phyloP scores from a whole-genome alignment of 495 filamentous ascomycete genomes.

The Xylaria nigripes region DNA sequence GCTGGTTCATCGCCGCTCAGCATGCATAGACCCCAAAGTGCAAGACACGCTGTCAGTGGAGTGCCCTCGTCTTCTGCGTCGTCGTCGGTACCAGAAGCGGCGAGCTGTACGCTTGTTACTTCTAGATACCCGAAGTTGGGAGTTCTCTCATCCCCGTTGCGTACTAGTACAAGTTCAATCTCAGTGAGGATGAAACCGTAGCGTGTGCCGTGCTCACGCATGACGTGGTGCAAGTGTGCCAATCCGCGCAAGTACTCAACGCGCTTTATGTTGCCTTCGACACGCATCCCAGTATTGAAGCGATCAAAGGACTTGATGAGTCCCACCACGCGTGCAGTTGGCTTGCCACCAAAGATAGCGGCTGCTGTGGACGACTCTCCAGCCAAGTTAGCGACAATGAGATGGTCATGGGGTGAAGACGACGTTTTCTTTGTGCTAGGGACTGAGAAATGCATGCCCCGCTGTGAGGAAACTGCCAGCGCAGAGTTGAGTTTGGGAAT shows the following conservation, averaged over 20 bases:
- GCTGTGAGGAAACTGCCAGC: constrained; percentile 56
- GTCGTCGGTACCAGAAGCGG: constrained; percentile 24
- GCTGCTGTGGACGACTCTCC: constrained; percentile 39
- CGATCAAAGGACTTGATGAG: constrained; percentile 82
- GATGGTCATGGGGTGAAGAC: constrained; percentile 46
- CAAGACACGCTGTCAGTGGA: constrained; percentile 48
- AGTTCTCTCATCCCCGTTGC: constrained; percentile 60
- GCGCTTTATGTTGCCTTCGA: constrained; percentile 66
- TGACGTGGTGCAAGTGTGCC: constrained; percentile 72
- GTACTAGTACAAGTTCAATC: constrained; percentile 86
- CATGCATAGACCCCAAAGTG: constrained; percentile 58
- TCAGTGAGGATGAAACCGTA: constrained; percentile 95
- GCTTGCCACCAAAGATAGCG: constrained; percentile 59
- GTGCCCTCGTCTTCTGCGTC: constrained; percentile 31
- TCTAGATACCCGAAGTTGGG: constrained; percentile 84
- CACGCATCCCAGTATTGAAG: constrained; percentile 91
- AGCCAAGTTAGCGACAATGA: constrained; percentile 56
- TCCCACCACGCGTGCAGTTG: constrained; percentile 73
- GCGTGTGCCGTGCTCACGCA: constrained; percentile 86
- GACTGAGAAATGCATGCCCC: constrained; percentile 51
- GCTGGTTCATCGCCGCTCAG: constrained; percentile 67
- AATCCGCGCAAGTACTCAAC: constrained; percentile 81
- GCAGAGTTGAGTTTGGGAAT: constrained; percentile 73
- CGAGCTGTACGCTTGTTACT: constrained; percentile 54
- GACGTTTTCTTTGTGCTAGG: constrained; percentile 43